Conservation (phyloP, 768 basidiomycete genomes). For the Rhizopogon vesiculosus region DNA sequence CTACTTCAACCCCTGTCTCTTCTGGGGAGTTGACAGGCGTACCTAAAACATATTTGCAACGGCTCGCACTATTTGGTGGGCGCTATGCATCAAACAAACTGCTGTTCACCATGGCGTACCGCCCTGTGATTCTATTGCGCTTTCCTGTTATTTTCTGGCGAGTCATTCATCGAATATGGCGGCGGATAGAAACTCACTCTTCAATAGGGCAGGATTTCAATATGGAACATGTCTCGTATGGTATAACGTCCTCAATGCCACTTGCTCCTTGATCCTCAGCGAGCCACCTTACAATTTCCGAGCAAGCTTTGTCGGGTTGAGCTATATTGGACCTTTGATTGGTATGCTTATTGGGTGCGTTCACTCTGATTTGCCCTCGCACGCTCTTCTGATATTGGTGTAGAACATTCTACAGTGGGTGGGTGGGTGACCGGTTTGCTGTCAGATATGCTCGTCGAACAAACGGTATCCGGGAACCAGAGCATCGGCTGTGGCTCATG, state of each 20-base stretch:
- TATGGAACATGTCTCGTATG: slow-evolving; percentile 17
- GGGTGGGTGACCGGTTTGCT: slow-evolving; percentile 16
- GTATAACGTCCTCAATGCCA: slow-evolving; percentile 20
- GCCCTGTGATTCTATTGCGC: slow-evolving; percentile 13
- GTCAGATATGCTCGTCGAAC: slow-evolving; percentile 14
- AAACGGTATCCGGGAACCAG: slow-evolving; percentile 13
- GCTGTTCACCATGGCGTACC: slow-evolving; percentile 15
- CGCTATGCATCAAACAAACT: slow-evolving; percentile 15
- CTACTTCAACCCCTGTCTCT: slow-evolving; percentile 1
- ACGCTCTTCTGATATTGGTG: not conserved
- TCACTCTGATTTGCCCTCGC: not conserved
- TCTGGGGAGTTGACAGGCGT: slow-evolving; percentile 9
- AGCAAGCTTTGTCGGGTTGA: slow-evolving; percentile 16
- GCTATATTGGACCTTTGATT: slow-evolving; percentile 16
- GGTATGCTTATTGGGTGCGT: slow-evolving; percentile 15
- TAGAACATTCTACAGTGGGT: slow-evolving; percentile 15
- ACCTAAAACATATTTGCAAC: slow-evolving; percentile 9
- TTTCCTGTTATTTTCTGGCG: slow-evolving; percentile 17
- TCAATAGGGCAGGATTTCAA: slow-evolving; percentile 15
- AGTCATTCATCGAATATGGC: not conserved
- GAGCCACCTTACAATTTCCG: slow-evolving; percentile 16
- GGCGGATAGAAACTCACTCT: not conserved
- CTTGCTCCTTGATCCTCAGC: slow-evolving; percentile 15
- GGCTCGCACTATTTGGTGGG: slow-evolving; percentile 10
- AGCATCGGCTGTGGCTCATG: slow-evolving; percentile 21